These are phyloP conservation scores for Sugiyamaella smithiae DNA, from an alignment of 805 yeast species.

Conservation along the genomic window DNA sequence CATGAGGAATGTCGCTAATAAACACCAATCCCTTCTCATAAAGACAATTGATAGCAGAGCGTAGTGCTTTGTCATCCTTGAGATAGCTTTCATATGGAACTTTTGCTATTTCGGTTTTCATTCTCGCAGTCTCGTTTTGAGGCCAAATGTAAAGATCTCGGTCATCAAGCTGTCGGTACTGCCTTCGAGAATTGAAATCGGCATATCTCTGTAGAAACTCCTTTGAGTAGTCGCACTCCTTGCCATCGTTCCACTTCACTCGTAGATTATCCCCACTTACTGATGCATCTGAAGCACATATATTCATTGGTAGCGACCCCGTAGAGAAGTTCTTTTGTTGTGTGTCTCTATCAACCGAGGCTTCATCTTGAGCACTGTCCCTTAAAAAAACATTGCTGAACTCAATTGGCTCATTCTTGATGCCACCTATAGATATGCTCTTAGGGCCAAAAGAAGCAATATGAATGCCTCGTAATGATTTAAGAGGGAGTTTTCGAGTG, in stretches of 20 bases:
- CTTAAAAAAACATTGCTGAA: slow-evolving; percentile 47
- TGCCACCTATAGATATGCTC: slow-evolving; percentile 17
- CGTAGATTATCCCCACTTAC: slow-evolving; percentile 33
- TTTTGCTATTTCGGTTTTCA: slow-evolving; percentile 13
- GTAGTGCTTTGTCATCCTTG: slow-evolving; percentile 36
- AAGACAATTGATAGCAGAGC: slow-evolving; percentile 43
- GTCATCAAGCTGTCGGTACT: slow-evolving; percentile 32
- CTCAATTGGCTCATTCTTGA: slow-evolving; percentile 12
- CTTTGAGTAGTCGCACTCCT: slow-evolving; percentile 42
- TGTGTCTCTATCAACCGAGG: slow-evolving; percentile 52
- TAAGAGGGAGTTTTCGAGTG: too few species aligned
- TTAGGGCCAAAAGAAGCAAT: slow-evolving; percentile 15
- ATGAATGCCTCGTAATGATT: slow-evolving; percentile 17
- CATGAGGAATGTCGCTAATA: slow-evolving; percentile 51
- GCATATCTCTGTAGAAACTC: slow-evolving; percentile 48
- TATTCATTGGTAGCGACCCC: slow-evolving; percentile 35
- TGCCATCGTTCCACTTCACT: slow-evolving; percentile 52
- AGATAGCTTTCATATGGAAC: slow-evolving; percentile 44
- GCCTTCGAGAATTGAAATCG: slow-evolving; percentile 35
- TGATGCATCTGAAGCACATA: slow-evolving; percentile 36
- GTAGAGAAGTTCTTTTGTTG: slow-evolving; percentile 68
- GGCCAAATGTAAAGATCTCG: neutral
- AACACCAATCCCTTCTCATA: slow-evolving; percentile 57
- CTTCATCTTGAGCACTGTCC: slow-evolving; percentile 54
- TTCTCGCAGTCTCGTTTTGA: neutral